Percentiles rank a stretch among this genome's conserved stretches.
phyloP scores from a whole-genome alignment of 345 rosid genomes.

The Abelmoschus esculentus region DNA sequence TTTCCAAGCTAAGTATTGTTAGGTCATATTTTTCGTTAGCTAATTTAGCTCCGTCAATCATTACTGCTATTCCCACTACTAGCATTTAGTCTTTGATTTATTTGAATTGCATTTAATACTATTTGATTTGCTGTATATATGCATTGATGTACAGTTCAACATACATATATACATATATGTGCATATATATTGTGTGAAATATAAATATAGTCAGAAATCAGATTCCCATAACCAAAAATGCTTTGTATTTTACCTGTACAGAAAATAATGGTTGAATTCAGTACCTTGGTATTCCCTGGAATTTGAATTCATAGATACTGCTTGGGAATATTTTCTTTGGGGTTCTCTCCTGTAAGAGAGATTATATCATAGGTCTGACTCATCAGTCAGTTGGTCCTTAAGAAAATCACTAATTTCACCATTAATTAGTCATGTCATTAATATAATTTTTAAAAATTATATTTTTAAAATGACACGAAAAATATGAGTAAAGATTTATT shows the following conservation, averaged over 20 bases:
- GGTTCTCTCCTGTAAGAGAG: too few relatives aligned
- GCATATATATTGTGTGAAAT: background rate
- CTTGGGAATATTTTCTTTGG: too few relatives aligned
- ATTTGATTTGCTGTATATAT: background rate
- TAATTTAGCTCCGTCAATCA: background rate
- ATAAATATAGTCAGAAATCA: background rate
- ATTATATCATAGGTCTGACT: too few relatives aligned
- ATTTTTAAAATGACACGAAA: too few relatives aligned
- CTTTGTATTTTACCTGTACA: background rate
- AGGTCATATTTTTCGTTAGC: background rate
- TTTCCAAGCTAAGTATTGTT: background rate
- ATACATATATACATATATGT: background rate
- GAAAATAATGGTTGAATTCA: too few relatives aligned
- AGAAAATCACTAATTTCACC: too few relatives aligned
- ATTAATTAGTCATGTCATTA: too few relatives aligned
- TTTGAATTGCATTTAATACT: background rate
- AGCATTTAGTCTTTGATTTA: constrained; percentile 6
- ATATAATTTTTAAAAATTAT: too few relatives aligned
- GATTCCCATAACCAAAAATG: background rate
- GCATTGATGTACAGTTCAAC: background rate
- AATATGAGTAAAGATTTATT: too few relatives aligned
- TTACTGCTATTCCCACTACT: background rate
- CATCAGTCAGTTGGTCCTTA: too few relatives aligned
- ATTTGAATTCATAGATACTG: background rate
- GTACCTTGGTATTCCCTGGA: background rate